Evolutionary conservation across 2,329 filamentous ascomycete species (phyloP).

Genomic region (Chrysosporium queenslandicum): DNA sequence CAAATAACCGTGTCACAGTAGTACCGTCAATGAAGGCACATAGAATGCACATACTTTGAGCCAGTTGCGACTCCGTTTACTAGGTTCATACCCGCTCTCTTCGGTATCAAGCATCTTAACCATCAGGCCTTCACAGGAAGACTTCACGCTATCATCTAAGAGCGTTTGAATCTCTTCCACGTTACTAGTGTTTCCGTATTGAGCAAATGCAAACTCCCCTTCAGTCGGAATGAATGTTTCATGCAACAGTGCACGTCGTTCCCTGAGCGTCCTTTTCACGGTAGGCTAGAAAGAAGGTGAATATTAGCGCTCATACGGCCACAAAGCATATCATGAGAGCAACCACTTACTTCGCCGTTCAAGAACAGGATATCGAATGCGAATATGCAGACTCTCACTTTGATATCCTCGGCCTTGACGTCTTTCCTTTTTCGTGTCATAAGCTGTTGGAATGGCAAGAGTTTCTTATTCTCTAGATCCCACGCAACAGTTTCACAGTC

Average conservation of each 20-base stretch:
- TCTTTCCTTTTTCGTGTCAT: constrained; percentile 98
- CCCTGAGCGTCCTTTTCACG: constrained; percentile 75
- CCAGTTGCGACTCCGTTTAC: constrained; percentile 94
- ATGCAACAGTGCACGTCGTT: constrained; percentile 67
- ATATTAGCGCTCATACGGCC: constrained; percentile 19
- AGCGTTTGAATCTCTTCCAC: constrained; percentile 88
- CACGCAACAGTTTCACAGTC: constrained; percentile 97
- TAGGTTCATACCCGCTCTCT: constrained; percentile 91
- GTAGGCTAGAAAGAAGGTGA: constrained; percentile 45
- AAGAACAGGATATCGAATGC: constrained; percentile 91
- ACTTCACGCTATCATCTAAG: constrained; percentile 88
- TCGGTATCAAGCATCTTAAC: constrained; percentile 96
- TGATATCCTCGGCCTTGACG: constrained; percentile 88
- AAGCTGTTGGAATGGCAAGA: constrained; percentile 90
- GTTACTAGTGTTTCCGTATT: constrained; percentile 74
- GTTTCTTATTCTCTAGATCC: constrained; percentile 91
- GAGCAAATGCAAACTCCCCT: constrained; percentile 86
- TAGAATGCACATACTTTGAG: constrained; percentile 57
- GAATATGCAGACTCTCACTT: constrained; percentile 93
- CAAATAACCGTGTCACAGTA: not conserved
- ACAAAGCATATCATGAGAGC: not conserved
- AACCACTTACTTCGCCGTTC: constrained; percentile 59
- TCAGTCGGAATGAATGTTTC: constrained; percentile 65
- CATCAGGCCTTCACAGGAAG: constrained; percentile 95
- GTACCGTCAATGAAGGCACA: not conserved